Evolutionary conservation across 2,329 filamentous ascomycete species (phyloP).

Genomic region (Cercospora citrullina): DNA sequence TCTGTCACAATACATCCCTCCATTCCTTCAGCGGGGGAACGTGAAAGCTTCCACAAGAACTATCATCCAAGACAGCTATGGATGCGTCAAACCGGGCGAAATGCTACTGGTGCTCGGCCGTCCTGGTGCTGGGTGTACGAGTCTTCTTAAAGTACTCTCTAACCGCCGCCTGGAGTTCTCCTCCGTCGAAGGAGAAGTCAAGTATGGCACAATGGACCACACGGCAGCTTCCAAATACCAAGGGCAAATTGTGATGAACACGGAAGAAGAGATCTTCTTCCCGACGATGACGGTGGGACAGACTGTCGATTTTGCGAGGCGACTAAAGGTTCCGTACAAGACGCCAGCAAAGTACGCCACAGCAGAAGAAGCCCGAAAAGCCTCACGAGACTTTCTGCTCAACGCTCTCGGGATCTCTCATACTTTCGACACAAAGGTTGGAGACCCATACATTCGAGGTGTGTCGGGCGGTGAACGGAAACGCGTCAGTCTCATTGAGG

Average conservation of each 20-base stretch:
- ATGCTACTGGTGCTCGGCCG: conserved; percentile 35
- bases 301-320: conserved; percentile 54
- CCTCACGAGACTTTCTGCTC: conserved; percentile 53
- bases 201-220: conserved; percentile 52
- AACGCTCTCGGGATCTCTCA: conserved; percentile 59
- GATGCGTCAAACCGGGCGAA: conserved; percentile 64
- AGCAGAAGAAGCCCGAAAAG: conserved; percentile 28
- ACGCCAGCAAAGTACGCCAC: conserved; percentile 42
- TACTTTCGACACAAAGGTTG: conserved; percentile 64
- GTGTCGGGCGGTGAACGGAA: conserved; percentile 69
- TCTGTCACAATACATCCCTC: conserved; percentile 52
- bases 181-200: conserved; percentile 57
- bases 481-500: conserved; percentile 67
- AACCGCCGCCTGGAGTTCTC: conserved; percentile 54
- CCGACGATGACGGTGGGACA: conserved; percentile 57
- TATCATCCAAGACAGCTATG: conserved; percentile 60
- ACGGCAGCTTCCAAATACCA: conserved; percentile 46
- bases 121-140: conserved; percentile 55
- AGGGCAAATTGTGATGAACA: conserved; percentile 48
- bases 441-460: conserved; percentile 64
- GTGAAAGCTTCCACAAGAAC: conserved; percentile 46
- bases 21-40: background rate
- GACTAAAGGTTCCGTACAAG: conserved; percentile 46
- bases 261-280: conserved; percentile 53
- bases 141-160: conserved; percentile 67